A percentile compares a stretch with the other conserved stretches of the same genome.
Evolutionary conservation across 192 early-diverging fungal genomes (phyloP).

Genomic region (Thamnidium elegans): DNA sequence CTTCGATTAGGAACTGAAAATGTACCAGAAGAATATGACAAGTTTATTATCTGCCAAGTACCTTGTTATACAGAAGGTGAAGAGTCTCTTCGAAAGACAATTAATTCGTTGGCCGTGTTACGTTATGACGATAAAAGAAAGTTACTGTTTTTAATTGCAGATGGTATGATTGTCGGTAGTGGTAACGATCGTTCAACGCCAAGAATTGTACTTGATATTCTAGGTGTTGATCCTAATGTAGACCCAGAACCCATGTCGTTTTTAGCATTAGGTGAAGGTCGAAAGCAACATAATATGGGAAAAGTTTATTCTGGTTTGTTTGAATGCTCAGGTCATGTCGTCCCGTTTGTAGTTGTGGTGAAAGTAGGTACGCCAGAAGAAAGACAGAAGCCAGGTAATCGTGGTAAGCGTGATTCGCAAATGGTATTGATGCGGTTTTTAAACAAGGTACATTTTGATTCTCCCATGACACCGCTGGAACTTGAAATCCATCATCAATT

Average conservation of each 20-base stretch:
- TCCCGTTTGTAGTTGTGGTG: slow-evolving; percentile 78
- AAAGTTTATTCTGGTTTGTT: slow-evolving; percentile 84
- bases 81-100: slow-evolving; percentile 67
- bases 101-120: slow-evolving; percentile 67
- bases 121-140: slow-evolving; percentile 86
- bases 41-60: slow-evolving; percentile 77
- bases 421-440: slow-evolving; percentile 81
- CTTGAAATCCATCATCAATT: slow-evolving; percentile 81
- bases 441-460: slow-evolving; percentile 74
- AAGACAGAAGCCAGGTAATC: slow-evolving; percentile 69
- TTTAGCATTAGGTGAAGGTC: slow-evolving; percentile 73
- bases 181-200: slow-evolving; percentile 84
- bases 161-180: slow-evolving; percentile 79
- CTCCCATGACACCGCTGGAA: slow-evolving; percentile 75
- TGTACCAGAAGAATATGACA: slow-evolving; percentile 53
- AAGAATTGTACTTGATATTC: slow-evolving; percentile 76
- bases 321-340: slow-evolving; percentile 67
- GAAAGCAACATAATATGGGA: slow-evolving; percentile 74
- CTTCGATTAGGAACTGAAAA: slow-evolving; percentile 69
- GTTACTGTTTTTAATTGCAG: slow-evolving; percentile 71
- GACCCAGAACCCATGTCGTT: slow-evolving; percentile 66
- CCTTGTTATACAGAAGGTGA: slow-evolving; percentile 86
- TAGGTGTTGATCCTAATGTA: slow-evolving; percentile 52
- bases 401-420: slow-evolving; percentile 87
- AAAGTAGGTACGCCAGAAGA: slow-evolving; percentile 76